Percentiles rank a stretch among this genome's conserved stretches.
Conservation (phyloP, 495 filamentous ascomycete genomes). For the Xylaria intraflava region DNA sequence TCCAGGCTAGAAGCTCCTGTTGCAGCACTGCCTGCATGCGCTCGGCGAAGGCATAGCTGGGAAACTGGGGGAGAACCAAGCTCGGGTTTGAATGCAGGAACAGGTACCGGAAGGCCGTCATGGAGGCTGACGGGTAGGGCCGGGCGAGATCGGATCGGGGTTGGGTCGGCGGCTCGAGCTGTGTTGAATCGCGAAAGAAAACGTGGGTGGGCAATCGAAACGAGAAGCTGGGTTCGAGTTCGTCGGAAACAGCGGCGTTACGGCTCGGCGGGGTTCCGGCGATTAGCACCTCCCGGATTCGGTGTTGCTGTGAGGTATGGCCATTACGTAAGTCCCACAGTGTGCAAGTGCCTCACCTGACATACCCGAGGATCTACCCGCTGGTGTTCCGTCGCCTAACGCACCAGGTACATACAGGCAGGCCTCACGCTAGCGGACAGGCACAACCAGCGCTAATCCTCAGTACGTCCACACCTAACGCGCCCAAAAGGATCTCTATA, state of each 20-base stretch:
- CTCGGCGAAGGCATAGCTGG: conserved; percentile 34
- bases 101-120: conserved; percentile 56
- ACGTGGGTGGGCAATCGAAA: background rate
- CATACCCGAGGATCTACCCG: background rate
- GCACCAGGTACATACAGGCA: too few relatives aligned
- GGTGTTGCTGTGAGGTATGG: too few relatives aligned
- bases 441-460: too few relatives aligned
- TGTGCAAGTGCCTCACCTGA: background rate
- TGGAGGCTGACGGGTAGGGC: background rate
- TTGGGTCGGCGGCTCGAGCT: background rate
- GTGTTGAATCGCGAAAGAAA: background rate
- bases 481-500: too few relatives aligned
- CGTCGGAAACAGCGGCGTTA: conserved; percentile 1
- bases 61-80: conserved; percentile 33
- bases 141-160: background rate
- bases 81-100: conserved; percentile 51
- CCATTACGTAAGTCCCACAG: background rate
- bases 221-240: background rate
- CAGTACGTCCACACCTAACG: too few relatives aligned
- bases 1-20: conserved; percentile 39
- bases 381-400: too few relatives aligned
- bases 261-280: background rate
- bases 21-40: conserved; percentile 38
- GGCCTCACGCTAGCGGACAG: too few relatives aligned
- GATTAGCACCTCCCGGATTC: background rate